A percentile compares a stretch with the other conserved stretches of the same genome.
phyloP scores from a whole-genome alignment of 768 basidiomycete genomes.

The Xerocomus potaroensis region DNA sequence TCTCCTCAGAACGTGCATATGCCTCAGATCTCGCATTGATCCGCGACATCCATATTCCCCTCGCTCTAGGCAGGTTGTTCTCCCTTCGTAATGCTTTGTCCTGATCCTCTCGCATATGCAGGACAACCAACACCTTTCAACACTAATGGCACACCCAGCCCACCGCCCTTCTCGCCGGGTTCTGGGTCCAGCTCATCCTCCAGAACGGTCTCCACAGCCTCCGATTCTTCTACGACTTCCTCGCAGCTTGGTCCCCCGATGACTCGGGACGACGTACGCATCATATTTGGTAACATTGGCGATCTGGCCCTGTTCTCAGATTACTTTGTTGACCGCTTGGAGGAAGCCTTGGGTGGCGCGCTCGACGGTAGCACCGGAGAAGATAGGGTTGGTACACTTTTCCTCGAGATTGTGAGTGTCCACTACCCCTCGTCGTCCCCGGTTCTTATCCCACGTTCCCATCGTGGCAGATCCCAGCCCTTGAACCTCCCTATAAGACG shows the following conservation, averaged over 20 bases:
- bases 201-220: conserved; percentile 41
- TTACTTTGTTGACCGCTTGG: conserved; percentile 57
- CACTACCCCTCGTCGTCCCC: background rate
- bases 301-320: conserved; percentile 74
- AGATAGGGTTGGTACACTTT: conserved; percentile 67
- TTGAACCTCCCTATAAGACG: conserved; percentile 69
- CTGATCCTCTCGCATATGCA: conserved; percentile 19
- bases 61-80: conserved; percentile 66
- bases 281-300: conserved; percentile 73
- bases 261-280: conserved; percentile 62
- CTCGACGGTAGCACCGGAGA: conserved; percentile 63
- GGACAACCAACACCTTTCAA: conserved; percentile 40
- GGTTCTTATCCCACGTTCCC: background rate
- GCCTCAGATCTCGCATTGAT: conserved; percentile 80
- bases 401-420: conserved; percentile 61
- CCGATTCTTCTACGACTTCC: conserved; percentile 49
- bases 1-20: conserved; percentile 77
- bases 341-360: conserved; percentile 59
- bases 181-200: conserved; percentile 36
- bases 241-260: conserved; percentile 55
- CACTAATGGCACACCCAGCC: conserved; percentile 22
- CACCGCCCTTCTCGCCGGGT: conserved; percentile 27
- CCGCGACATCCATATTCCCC: conserved; percentile 71
- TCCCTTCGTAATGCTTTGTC: conserved; percentile 3
- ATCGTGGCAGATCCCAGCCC: conserved; percentile 58